Evolutionary conservation across 176 grass and related monocot species (phyloP), one percentile per base, ranked within the genome.

Genomic region (Raddia guianensis): DNA sequence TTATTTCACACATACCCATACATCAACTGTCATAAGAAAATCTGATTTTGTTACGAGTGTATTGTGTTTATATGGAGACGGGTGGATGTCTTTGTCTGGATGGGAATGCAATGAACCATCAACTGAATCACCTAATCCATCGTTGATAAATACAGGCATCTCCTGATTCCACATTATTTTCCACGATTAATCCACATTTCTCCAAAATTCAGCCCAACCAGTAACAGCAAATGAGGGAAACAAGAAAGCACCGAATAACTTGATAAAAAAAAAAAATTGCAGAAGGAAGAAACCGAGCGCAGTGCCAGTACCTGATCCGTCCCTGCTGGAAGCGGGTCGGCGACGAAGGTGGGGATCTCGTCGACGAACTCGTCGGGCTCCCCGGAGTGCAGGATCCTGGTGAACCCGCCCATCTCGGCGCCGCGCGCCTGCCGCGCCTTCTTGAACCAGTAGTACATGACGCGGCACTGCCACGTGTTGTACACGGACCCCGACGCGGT

Each of bases 401-500:
- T 95, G 84, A 98, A 98, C 5, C 92, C 95, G 16, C 88, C 92
- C 95, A 98, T 93, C 79, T 98, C 95, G 75, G 58, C 68, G 47
- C 84, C 86, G 52, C 63, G 76, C 33, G 56, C 59, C 78, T 14
- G 75, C 57, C 75, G 83, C 34, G 71, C 86, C 86, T 89, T 57
- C 88, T 91, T 98, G 92, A 95, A 98, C 92, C 95, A 98, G 90
- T 95, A 87, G 74, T 98, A 98, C 95, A 98, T 98, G 46, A 98
- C 84, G 67, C 92, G 80, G 81, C 95, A 98, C 75, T 95, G 95
- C 95, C 95, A 98, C 59, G 90, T 87, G 84, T 76, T 95, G 86
- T 98, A 98, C 3, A 87, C 86, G 20, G 88, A 87, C 45, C 76
- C 87, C 1, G 88, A 89, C 15, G 95, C 84, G 2, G 95, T 98